A percentile compares a stretch with the other conserved stretches of the same genome.
Evolutionary conservation across 2,329 filamentous ascomycete species (phyloP).

Genomic region (Aspergillus quadrilineatus): DNA sequence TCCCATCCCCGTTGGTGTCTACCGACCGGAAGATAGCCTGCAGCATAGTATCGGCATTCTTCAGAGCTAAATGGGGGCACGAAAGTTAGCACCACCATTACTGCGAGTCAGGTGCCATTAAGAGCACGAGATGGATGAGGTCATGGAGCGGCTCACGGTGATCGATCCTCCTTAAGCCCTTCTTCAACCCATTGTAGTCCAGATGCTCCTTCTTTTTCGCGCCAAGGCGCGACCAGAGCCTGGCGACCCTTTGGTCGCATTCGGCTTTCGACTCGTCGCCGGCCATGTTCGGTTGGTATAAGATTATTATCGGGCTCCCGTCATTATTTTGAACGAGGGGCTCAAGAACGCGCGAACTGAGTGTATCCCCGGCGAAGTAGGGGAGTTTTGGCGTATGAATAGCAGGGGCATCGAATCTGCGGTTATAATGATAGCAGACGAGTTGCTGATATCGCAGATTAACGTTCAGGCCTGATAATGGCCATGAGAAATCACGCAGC

Average conservation of each 20-base stretch:
- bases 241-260: conserved; percentile 76
- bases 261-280: conserved; percentile 70
- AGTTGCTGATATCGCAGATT: conserved; percentile 13
- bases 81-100: conserved; percentile 12
- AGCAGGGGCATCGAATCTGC: conserved; percentile 28
- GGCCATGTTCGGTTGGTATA: conserved; percentile 57
- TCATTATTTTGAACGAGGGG: conserved; percentile 41
- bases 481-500: conserved; percentile 36
- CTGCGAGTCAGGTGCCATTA: conserved; percentile 25
- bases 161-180: conserved; percentile 82
- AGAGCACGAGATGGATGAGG: conserved; percentile 21
- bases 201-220: conserved; percentile 73
- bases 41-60: conserved; percentile 87
- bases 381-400: conserved; percentile 18
- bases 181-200: conserved; percentile 79
- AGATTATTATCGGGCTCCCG: conserved; percentile 48
- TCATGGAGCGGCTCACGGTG: conserved; percentile 65
- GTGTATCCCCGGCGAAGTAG: conserved; percentile 23
- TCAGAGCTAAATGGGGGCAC: conserved; percentile 59
- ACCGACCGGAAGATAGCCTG: conserved; percentile 76
- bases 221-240: conserved; percentile 81
- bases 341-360: conserved; percentile 19
- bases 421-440: conserved; percentile 14
- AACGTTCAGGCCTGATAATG: conserved; percentile 12
- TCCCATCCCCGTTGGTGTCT: conserved; percentile 82